A percentile compares a stretch with the other conserved stretches of the same genome.
Evolutionary conservation across 1,139 yeast genomes (phyloP).

Genomic region (Candida pseudocylindracea): DNA sequence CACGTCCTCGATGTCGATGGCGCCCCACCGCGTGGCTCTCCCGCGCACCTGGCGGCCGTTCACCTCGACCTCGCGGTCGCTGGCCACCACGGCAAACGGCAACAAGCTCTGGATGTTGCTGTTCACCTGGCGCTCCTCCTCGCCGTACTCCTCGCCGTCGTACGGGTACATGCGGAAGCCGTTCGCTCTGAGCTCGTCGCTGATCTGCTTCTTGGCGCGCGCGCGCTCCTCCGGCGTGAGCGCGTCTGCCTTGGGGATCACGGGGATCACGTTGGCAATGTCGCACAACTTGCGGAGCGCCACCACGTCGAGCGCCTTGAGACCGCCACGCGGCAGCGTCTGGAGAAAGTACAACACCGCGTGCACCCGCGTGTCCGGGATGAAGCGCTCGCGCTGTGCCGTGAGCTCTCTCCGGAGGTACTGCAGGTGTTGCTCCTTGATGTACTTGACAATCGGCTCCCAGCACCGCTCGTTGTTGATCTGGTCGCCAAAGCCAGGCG

Average conservation of each 20-base stretch:
- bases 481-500: constrained; percentile 97
- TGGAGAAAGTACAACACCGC: constrained; percentile 79
- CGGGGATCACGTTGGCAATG: constrained; percentile 85
- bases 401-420: constrained; percentile 89
- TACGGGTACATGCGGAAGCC: constrained; percentile 73
- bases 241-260: constrained; percentile 84
- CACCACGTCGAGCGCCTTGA: constrained; percentile 61
- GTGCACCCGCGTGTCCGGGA: constrained; percentile 86
- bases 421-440: constrained; percentile 89
- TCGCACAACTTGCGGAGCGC: constrained; percentile 74
- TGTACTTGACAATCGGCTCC: constrained; percentile 91
- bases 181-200: constrained; percentile 55
- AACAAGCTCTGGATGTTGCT: constrained; percentile 57
- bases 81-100: constrained; percentile 91
- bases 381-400: constrained; percentile 74
- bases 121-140: constrained; percentile 63
- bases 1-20: constrained; percentile 79
- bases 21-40: constrained; percentile 86
- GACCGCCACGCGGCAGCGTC: constrained; percentile 56
- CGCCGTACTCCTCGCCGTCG: constrained; percentile 51
- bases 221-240: constrained; percentile 72
- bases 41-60: constrained; percentile 73
- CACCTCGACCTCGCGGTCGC: constrained; percentile 55
- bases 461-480: constrained; percentile 89
- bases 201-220: constrained; percentile 50